A percentile compares a stretch with the other conserved stretches of the same genome.
Evolutionary conservation across 2,329 filamentous ascomycete genomes (phyloP).

Genomic region (Neobulgaria alba): DNA sequence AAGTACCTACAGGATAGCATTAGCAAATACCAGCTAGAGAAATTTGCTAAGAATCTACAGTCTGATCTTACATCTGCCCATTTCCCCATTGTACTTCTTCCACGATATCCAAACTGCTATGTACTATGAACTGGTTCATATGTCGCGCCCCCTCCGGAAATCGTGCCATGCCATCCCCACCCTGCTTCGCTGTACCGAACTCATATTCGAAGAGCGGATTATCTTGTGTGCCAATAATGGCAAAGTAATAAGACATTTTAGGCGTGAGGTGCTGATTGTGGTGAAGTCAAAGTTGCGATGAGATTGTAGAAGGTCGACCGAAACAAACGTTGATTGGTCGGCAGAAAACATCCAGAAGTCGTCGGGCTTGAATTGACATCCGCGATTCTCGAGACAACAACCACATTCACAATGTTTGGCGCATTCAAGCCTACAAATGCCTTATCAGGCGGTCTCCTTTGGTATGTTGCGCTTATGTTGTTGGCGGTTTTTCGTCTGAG

Average conservation of each 20-base stretch:
- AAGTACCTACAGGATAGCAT: conserved; percentile 59
- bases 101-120: conserved; percentile 87
- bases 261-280: conserved; percentile 3
- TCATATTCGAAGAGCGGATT: conserved; percentile 95
- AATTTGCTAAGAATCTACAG: too few species aligned
- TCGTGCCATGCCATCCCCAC: conserved; percentile 83
- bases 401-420: conserved; percentile 60
- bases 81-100: conserved; percentile 94
- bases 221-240: conserved; percentile 90
- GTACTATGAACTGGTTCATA: conserved; percentile 95
- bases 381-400: background rate
- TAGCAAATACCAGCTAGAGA: conserved; percentile 1
- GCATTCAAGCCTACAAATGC: conserved; percentile 72
- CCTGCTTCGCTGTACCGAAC: conserved; percentile 92
- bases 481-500: background rate
- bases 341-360: background rate
- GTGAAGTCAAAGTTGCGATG: conserved; percentile 2
- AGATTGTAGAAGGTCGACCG: conserved; percentile 5
- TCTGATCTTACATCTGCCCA: conserved; percentile 61
- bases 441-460: conserved; percentile 73
- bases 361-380: background rate
- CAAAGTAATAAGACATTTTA: conserved; percentile 96
- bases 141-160: conserved; percentile 84
- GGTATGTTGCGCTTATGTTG: conserved; percentile 40
- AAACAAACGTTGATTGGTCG: conserved; percentile 19